Percentiles rank a stretch among this genome's conserved stretches.
Evolutionary conservation across 163 green algal genomes (phyloP).

Genomic region (Chlamydomonas reinhardtii): DNA sequence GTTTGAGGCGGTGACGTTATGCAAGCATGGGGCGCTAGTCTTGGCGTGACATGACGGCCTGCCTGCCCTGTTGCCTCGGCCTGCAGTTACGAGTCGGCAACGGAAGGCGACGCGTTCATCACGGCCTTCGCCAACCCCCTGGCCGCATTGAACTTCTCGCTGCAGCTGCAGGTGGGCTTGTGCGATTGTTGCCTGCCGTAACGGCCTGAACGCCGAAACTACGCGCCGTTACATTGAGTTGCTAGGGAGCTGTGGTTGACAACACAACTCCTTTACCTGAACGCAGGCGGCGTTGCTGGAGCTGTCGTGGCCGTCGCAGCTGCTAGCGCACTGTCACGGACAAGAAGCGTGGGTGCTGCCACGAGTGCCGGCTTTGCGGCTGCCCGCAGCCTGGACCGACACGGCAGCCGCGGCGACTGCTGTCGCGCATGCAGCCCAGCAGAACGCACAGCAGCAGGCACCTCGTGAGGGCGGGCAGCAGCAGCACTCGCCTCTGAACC

Average conservation of each 20-base stretch:
- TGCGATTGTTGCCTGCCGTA: background rate
- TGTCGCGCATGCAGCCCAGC: too few relatives aligned
- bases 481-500: too few relatives aligned
- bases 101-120: constrained; percentile 2
- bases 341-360: constrained; percentile 1
- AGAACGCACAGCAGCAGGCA: too few relatives aligned
- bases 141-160: background rate
- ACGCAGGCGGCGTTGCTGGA: background rate
- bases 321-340: background rate
- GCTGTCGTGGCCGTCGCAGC: constrained; percentile 14
- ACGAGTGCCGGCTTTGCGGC: background rate
- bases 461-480: too few relatives aligned
- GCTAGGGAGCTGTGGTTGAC: too few relatives aligned
- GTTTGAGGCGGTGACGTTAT: too few relatives aligned
- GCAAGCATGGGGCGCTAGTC: too few relatives aligned
- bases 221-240: too few relatives aligned
- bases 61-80: too few relatives aligned
- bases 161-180: background rate
- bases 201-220: too few relatives aligned
- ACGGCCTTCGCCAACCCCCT: background rate
- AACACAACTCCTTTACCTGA: background rate
- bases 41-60: background rate
- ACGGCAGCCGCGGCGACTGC: background rate
- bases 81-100: constrained; percentile 1
- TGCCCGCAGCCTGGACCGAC: background rate